Percentiles rank a stretch among this genome's conserved stretches.
phyloP scores from a whole-genome alignment of 2,329 filamentous ascomycete species.

The Fusarium multiceps region DNA sequence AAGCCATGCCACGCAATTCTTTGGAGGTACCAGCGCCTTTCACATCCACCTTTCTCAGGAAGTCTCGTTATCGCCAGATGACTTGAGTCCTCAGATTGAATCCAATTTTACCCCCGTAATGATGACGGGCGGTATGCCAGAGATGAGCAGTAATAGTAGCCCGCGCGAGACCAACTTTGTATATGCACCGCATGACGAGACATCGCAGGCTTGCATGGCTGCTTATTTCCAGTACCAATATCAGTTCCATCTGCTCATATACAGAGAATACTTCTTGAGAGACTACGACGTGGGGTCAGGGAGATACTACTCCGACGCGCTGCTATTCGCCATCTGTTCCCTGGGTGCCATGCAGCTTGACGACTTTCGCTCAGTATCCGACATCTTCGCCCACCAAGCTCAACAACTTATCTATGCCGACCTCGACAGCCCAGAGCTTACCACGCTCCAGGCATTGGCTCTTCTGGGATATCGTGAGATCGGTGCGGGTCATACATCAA shows the following conservation, averaged over 20 bases:
- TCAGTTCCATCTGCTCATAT: conserved; percentile 62
- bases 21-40: conserved; percentile 61
- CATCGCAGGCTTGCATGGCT: conserved; percentile 59
- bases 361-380: conserved; percentile 54
- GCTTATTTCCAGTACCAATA: conserved; percentile 61
- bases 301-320: conserved; percentile 61
- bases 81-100: conserved; percentile 27
- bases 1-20: conserved; percentile 59
- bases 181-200: conserved; percentile 58
- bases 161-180: conserved; percentile 45
- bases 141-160: conserved; percentile 32
- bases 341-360: conserved; percentile 60
- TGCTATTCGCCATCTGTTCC: conserved; percentile 62
- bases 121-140: conserved; percentile 14
- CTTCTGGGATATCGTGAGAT: conserved; percentile 61
- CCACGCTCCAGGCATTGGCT: conserved; percentile 58
- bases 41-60: conserved; percentile 52
- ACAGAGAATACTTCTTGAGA: conserved; percentile 62
- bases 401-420: conserved; percentile 58
- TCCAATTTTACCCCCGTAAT: conserved; percentile 20
- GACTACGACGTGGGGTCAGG: conserved; percentile 61
- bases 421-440: conserved; percentile 60
- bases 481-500: conserved; percentile 59
- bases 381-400: conserved; percentile 58
- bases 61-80: conserved; percentile 36